A percentile compares a stretch with the other conserved stretches of the same genome.
These are phyloP conservation scores for Marsdenia floribunda DNA, from an alignment of 257 asterid genomes.

Conservation along the genomic window DNA sequence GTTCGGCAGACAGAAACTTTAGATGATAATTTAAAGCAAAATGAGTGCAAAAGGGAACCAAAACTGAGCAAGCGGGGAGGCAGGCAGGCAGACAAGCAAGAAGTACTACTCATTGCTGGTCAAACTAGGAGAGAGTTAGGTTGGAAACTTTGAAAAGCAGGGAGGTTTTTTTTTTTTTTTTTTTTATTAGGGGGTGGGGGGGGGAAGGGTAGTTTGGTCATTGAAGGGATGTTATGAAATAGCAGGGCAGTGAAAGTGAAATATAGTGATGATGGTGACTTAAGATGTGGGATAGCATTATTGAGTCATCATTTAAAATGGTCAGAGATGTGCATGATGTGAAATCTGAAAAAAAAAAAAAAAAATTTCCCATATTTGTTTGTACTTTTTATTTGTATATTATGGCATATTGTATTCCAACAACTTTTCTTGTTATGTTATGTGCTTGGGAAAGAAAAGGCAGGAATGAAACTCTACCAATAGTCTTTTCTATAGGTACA, in stretches of 20 bases:
- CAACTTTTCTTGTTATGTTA: background rate
- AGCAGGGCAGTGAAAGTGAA: slow-evolving; percentile 4
- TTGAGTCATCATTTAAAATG: slow-evolving; percentile 7
- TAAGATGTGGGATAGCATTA: background rate
- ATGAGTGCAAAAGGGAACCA: background rate
- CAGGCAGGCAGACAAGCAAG: background rate
- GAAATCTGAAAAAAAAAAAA: background rate
- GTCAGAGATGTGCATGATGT: slow-evolving; percentile 9
- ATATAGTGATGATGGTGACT: background rate
- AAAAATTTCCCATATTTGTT: background rate
- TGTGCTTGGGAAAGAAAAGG: too few relatives aligned
- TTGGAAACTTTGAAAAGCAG: background rate
- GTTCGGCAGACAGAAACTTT: too few relatives aligned
- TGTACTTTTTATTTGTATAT: background rate
- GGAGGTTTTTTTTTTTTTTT: too few relatives aligned
- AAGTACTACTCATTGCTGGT: background rate
- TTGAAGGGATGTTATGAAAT: background rate
- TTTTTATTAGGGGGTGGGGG: too few relatives aligned
- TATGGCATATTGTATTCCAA: background rate
- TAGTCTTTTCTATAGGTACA: too few relatives aligned
- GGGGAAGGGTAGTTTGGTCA: background rate
- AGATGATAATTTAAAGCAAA: too few relatives aligned
- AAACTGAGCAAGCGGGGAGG: too few relatives aligned
- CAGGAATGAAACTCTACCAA: too few relatives aligned
- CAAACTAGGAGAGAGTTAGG: background rate